phyloP scores from a whole-genome alignment of 805 yeast species.

The Cyberlindnera maclurae region DNA sequence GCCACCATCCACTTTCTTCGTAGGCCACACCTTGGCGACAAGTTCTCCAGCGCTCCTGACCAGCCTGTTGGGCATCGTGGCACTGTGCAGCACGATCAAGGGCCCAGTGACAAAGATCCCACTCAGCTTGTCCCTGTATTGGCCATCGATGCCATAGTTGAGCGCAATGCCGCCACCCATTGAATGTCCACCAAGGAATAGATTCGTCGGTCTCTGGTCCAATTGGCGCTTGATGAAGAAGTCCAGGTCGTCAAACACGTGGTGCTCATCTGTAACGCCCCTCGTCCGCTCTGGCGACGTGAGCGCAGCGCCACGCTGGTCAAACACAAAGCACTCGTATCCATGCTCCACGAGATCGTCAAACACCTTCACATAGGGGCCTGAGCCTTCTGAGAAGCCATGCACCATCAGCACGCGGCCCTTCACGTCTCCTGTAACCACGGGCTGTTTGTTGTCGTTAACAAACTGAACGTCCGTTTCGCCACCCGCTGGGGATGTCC shows the following conservation, averaged over 20 bases:
- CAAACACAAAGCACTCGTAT: constrained; percentile 60
- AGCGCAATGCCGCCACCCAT: constrained; percentile 77
- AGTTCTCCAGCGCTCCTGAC: constrained; percentile 37
- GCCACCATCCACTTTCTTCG: constrained; percentile 45
- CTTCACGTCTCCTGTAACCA: constrained; percentile 30
- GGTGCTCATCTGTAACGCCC: constrained; percentile 52
- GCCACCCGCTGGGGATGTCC: no score
- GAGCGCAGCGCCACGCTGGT: constrained; percentile 71
- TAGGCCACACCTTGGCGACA: constrained; percentile 37
- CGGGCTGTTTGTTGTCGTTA: constrained; percentile 13
- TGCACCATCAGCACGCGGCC: constrained; percentile 60
- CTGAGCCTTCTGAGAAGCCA: constrained; percentile 61
- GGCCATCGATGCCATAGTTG: constrained; percentile 56
- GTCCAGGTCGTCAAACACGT: constrained; percentile 53
- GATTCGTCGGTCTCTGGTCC: constrained; percentile 32
- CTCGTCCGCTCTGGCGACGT: constrained; percentile 47
- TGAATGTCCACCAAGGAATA: constrained; percentile 60
- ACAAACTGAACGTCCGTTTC: no score
- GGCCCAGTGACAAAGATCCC: constrained; percentile 55
- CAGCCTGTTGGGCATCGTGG: constrained; percentile 45
- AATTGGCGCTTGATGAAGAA: constrained; percentile 42
- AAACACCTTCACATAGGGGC: constrained; percentile 41
- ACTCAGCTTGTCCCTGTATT: constrained; percentile 35
- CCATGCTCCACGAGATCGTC: constrained; percentile 48
- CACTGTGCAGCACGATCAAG: constrained; percentile 48